phyloP scores from a whole-genome alignment of 139 green algal genomes.

The Yamagishiella unicocca region DNA sequence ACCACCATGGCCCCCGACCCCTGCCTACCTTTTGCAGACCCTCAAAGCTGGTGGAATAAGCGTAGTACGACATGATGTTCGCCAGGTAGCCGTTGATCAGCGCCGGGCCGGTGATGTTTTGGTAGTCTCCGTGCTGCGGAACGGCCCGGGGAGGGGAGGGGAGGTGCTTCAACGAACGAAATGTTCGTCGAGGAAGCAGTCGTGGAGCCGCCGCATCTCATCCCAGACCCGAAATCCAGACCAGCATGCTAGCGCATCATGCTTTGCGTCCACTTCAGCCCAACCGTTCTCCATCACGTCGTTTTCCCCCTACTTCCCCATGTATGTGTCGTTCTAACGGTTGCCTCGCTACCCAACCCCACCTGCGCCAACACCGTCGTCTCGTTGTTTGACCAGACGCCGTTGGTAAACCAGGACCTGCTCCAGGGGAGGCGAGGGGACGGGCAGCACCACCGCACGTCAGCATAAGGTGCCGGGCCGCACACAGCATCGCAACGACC shows the following conservation, averaged over 20 bases:
- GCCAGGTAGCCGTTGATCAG: conserved; percentile 18
- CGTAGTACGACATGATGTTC: conserved; percentile 2
- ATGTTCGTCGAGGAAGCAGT: no score
- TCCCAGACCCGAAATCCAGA: no score
- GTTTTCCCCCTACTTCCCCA: no score
- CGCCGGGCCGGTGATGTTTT: neutral
- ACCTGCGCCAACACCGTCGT: neutral
- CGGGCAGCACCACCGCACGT: neutral
- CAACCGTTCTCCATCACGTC: no score
- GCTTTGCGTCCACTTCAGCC: no score
- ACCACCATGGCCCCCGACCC: no score
- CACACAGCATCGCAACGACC: no score
- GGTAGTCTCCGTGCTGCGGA: neutral
- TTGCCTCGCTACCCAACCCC: neutral
- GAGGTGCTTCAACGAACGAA: neutral
- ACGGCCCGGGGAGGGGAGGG: neutral
- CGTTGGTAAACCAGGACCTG: conserved; percentile 11
- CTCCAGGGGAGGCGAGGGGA: neutral
- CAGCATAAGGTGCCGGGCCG: no score
- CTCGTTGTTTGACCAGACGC: neutral
- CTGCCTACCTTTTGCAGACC: neutral
- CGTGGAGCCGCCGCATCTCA: no score
- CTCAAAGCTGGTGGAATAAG: neutral
- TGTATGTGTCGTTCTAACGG: no score
- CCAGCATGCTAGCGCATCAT: no score